phyloP scores from a whole-genome alignment of 306 rosid species.

The Rosa rugosa region DNA sequence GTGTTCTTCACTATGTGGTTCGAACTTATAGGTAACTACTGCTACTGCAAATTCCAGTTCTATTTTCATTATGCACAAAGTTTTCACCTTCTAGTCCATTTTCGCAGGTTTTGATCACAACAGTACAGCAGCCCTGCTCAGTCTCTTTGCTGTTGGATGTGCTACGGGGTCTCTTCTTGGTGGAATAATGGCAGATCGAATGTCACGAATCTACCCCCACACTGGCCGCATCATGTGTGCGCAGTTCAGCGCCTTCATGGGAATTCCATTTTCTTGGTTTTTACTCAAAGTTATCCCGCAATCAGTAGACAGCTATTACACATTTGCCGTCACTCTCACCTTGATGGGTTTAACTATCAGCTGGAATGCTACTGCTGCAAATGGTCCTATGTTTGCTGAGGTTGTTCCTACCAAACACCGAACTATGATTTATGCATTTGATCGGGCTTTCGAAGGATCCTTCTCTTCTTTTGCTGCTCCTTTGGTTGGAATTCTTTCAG shows the following conservation, averaged over 20 bases:
- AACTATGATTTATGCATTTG: constrained; percentile 96
- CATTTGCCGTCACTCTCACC: constrained; percentile 69
- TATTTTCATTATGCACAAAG: background rate
- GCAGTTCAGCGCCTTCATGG: constrained; percentile 93
- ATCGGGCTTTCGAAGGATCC: constrained; percentile 95
- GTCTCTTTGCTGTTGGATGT: constrained; percentile 84
- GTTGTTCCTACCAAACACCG: constrained; percentile 87
- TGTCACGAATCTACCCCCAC: constrained; percentile 66
- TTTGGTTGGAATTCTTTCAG: constrained; percentile 91
- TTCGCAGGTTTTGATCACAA: constrained; percentile 85
- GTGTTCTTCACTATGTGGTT: constrained; percentile 99
- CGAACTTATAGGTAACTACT: constrained; percentile 74
- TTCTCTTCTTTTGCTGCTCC: constrained; percentile 96
- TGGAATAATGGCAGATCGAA: constrained; percentile 69
- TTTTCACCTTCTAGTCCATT: background rate
- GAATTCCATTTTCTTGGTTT: constrained; percentile 87
- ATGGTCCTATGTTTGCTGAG: constrained; percentile 93
- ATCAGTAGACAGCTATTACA: constrained; percentile 58
- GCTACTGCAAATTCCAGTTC: background rate
- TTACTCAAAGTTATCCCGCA: constrained; percentile 84
- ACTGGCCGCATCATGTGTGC: constrained; percentile 92
- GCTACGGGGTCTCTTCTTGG: constrained; percentile 83
- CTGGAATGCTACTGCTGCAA: constrained; percentile 86
- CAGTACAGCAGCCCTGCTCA: constrained; percentile 70
- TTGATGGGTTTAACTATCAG: constrained; percentile 93